Base-by-base conservation (phyloP, 805 yeast genomes). In the Starmera dryadoides region DNA sequence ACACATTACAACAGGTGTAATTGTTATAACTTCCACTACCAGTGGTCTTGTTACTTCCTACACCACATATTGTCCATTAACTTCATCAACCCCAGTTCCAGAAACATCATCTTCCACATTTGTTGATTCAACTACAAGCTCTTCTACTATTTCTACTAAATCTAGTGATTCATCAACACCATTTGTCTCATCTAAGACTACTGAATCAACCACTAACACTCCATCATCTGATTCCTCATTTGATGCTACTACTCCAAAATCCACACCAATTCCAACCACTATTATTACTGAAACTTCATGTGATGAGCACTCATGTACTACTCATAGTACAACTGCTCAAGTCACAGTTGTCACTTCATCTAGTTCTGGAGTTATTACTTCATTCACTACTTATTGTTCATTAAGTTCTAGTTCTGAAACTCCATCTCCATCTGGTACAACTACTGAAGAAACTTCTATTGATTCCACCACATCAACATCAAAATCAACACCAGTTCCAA, bases 311-410 rank as follows among this genome's bases (percentile, higher is more conserved):
- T 36, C 39, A 17, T 61, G 66, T 37, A 43, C 55, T 29, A 56
- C 61, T 12, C 37, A 45, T 5, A 42, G 43, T 33, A 35, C 59
- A 8, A 45, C 53, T 19, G 55, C 60, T 16, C 33, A 42, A 5
- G 38, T 57, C 14, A 56, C 64, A 23, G 56, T 66, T 34, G 50
- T 56, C 10, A 58, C 63, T 9, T 48, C 55, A 3, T 49, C 58
- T 6, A 33, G 37, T 15, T 41, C 39, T 29, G 59, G 67, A 8
- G 37, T 43, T 3, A 56, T 37, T 33, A 71, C 70, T 12, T 52
- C 52, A 16, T 72, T 61, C 58, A 63, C 70, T 14, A 65, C 71
- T 6, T 64, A 63, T 54, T 64, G 69, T 44, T 71, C 71, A 30
- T 41, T 56, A 28, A 49, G 58, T 31, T 46, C 14, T 28, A 30